Conservation (phyloP, 192 early-diverging fungal species). For the Backusella luteola region DNA sequence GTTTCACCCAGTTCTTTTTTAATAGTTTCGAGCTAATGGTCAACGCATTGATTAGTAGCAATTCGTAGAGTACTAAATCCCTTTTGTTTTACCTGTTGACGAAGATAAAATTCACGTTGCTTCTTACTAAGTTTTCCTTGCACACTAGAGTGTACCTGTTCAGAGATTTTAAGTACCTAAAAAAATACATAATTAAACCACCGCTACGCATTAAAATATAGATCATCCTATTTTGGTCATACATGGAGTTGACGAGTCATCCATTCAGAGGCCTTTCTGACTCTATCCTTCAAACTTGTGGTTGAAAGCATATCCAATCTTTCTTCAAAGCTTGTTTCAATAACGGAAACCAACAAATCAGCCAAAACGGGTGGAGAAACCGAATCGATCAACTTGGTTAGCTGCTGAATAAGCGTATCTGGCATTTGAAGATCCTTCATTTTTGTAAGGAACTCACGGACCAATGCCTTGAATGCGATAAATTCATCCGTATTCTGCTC, state of each 20-base stretch:
- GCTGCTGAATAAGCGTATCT: conserved; percentile 55
- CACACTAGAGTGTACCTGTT: conserved; percentile 73
- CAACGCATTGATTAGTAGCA: not conserved
- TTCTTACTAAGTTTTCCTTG: conserved; percentile 77
- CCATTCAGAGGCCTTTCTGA: conserved; percentile 58
- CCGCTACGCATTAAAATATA: not conserved
- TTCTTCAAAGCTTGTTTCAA: conserved; percentile 71
- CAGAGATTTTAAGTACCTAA: conserved; percentile 76
- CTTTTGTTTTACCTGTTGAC: conserved; percentile 61
- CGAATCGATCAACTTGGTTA: conserved; percentile 64
- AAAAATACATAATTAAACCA: not conserved
- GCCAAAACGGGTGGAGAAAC: conserved; percentile 59
- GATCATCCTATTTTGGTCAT: not conserved
- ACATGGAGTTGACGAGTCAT: conserved; percentile 73
- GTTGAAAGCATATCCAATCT: conserved; percentile 66
- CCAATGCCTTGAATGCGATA: conserved; percentile 56
- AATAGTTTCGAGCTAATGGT: conserved; percentile 66
- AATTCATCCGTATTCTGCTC: conserved; percentile 54
- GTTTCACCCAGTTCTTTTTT: conserved; percentile 79
- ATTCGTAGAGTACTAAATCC: not conserved
- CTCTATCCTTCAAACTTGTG: conserved; percentile 56
- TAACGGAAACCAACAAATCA: conserved; percentile 69
- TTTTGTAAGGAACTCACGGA: conserved; percentile 53
- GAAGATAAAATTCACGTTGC: conserved; percentile 75
- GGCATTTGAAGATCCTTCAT: conserved; percentile 70